These are phyloP conservation scores for Acacia crassicarpa DNA, from an alignment of 306 rosid genomes.

Conservation along the genomic window DNA sequence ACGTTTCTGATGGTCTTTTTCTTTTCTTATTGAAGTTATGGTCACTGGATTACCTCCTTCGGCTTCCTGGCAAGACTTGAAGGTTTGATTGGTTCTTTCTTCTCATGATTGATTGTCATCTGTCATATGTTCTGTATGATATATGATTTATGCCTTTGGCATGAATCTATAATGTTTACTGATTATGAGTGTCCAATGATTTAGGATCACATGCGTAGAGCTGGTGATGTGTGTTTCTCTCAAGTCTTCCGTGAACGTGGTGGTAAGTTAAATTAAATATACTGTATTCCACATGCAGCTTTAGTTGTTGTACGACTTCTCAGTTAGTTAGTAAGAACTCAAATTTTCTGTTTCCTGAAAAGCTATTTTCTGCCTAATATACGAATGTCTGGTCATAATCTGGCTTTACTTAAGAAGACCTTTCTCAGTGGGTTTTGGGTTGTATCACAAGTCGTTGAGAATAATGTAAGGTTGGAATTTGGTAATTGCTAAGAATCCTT, in stretches of 20 bases:
- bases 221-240: constrained; percentile 91
- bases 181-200: neutral
- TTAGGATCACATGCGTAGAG: constrained; percentile 77
- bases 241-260: constrained; percentile 85
- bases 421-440: neutral
- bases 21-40: constrained; percentile 41
- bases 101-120: neutral
- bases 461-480: neutral
- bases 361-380: neutral
- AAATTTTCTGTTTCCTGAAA: neutral
- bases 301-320: neutral
- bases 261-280: constrained; percentile 50
- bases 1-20: neutral
- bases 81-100: constrained; percentile 38
- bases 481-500: constrained; percentile 2
- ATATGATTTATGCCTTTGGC: neutral
- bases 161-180: neutral
- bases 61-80: constrained; percentile 78
- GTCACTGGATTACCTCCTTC: constrained; percentile 71
- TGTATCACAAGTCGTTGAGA: constrained; percentile 8
- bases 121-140: neutral
- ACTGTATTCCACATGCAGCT: neutral
- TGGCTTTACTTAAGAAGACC: neutral
- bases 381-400: neutral
- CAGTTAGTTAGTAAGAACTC: neutral